A percentile compares a stretch with the other conserved stretches of the same genome.
These are phyloP conservation scores for Termitomyces sp. DNA, from an alignment of 768 basidiomycete genomes.

Conservation along the genomic window DNA sequence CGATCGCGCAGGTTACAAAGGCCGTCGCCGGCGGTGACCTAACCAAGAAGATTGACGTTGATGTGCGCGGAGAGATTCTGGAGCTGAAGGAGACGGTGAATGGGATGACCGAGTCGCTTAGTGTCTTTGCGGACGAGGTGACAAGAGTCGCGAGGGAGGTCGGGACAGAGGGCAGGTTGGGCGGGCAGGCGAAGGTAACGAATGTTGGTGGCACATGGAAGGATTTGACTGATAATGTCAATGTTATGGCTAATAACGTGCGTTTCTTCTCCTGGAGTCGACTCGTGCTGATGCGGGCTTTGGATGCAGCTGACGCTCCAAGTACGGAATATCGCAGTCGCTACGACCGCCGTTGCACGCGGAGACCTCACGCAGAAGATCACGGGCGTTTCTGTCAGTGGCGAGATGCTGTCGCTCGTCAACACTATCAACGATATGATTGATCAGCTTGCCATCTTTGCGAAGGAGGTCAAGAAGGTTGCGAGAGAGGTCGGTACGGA, in stretches of 20 bases:
- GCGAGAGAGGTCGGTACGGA: constrained; percentile 97
- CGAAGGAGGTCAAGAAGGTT: constrained; percentile 80
- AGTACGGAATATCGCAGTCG: constrained; percentile 90
- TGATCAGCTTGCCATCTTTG: constrained; percentile 52
- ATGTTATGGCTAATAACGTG: constrained; percentile 92
- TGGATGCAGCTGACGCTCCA: constrained; percentile 74
- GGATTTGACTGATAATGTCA: constrained; percentile 93
- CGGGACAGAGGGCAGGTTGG: constrained; percentile 92
- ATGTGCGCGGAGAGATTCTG: constrained; percentile 88
- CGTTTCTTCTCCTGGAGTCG: constrained; percentile 19
- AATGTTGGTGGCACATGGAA: constrained; percentile 98
- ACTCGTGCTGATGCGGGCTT: background rate
- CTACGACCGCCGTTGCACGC: constrained; percentile 90
- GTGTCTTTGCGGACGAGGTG: constrained; percentile 79
- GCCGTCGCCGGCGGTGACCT: constrained; percentile 93
- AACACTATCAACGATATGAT: constrained; percentile 94
- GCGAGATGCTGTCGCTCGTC: constrained; percentile 93
- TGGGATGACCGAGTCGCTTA: constrained; percentile 86
- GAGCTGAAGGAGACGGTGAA: constrained; percentile 92
- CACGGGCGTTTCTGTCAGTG: constrained; percentile 84
- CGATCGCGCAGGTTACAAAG: constrained; percentile 86
- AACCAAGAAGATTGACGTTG: constrained; percentile 88
- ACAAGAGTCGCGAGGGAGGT: constrained; percentile 90
- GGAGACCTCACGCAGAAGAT: constrained; percentile 95
- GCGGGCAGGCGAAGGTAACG: constrained; percentile 90